These are phyloP conservation scores for Pestalotiopsis sp. DNA, from an alignment of 2,329 filamentous ascomycete species.

Conservation along the genomic window DNA sequence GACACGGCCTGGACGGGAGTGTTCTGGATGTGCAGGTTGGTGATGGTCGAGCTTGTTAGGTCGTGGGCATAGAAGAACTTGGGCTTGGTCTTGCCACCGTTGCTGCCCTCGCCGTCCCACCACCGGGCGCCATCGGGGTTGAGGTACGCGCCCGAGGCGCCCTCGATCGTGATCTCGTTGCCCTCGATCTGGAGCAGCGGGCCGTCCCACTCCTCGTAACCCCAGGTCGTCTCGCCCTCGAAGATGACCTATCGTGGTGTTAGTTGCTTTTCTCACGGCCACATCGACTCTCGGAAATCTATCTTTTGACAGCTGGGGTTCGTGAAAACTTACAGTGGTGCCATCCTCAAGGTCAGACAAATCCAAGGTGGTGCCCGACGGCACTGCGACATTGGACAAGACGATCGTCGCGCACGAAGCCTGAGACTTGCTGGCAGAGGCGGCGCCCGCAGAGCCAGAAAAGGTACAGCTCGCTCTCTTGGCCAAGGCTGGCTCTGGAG, in stretches of 20 bases:
- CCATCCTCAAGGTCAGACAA: constrained; percentile 28
- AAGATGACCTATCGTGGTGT: constrained; percentile 17
- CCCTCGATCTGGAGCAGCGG: constrained; percentile 14
- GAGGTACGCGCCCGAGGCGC: constrained; percentile 2
- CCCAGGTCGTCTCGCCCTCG: constrained; percentile 13
- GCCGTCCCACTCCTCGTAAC: constrained; percentile 11
- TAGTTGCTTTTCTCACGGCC: not conserved
- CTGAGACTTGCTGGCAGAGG: constrained; percentile 13
- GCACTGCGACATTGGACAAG: constrained; percentile 6
- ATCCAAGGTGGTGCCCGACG: constrained; percentile 9
- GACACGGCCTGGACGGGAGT: constrained; percentile 45
- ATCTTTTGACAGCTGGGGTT: constrained; percentile 6
- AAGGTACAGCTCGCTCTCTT: constrained; percentile 14
- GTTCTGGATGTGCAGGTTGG: constrained; percentile 42
- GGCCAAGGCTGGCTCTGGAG: constrained; percentile 1
- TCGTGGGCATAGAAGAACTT: constrained; percentile 54
- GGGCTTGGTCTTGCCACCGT: constrained; percentile 42
- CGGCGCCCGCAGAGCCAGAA: constrained; percentile 9
- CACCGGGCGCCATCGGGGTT: constrained; percentile 10
- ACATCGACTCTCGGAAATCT: not conserved
- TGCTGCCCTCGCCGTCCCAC: constrained; percentile 38
- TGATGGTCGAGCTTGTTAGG: constrained; percentile 39
- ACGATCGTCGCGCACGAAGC: constrained; percentile 14
- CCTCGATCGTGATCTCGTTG: constrained; percentile 9
- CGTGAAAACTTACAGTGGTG: constrained; percentile 35